Percentiles rank a stretch among this genome's conserved stretches.
Conservation (phyloP, 2,329 filamentous ascomycete genomes). For the Tolypocladium endophyticum region DNA sequence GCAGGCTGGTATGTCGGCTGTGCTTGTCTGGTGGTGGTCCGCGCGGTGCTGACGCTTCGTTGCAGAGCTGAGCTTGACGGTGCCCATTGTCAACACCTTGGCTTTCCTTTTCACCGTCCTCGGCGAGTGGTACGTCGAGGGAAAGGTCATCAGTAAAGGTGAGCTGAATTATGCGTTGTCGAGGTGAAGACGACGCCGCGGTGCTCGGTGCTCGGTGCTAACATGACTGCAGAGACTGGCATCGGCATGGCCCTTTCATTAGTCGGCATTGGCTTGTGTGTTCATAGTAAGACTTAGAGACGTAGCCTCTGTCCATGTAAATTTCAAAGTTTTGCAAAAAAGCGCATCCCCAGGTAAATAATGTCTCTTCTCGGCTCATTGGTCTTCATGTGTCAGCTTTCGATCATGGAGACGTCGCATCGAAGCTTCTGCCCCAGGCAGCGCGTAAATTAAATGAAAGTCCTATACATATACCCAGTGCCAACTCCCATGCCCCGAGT, state of each 20-base stretch:
- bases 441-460: neutral
- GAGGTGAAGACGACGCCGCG: too few relatives aligned
- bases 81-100: constrained; percentile 88
- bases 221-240: constrained; percentile 55
- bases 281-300: constrained; percentile 48
- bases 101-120: constrained; percentile 94
- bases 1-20: constrained; percentile 62
- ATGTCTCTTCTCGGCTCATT: neutral
- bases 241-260: constrained; percentile 73
- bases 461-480: neutral
- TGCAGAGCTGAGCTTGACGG: constrained; percentile 78
- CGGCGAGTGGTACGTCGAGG: constrained; percentile 90
- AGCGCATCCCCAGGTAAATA: neutral
- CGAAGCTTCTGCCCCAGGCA: constrained; percentile 5
- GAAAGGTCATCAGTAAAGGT: constrained; percentile 80
- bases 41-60: neutral
- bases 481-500: neutral
- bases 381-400: neutral
- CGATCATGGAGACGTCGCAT: neutral
- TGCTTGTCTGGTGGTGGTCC: neutral
- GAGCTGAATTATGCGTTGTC: constrained; percentile 13
- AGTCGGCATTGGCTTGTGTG: constrained; percentile 72
- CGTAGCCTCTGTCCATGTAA: neutral
- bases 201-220: too few relatives aligned
- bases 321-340: neutral